These are phyloP conservation scores for Macadamia tetraphylla DNA, from an alignment of 164 flowering plant species.

Conservation along the genomic window DNA sequence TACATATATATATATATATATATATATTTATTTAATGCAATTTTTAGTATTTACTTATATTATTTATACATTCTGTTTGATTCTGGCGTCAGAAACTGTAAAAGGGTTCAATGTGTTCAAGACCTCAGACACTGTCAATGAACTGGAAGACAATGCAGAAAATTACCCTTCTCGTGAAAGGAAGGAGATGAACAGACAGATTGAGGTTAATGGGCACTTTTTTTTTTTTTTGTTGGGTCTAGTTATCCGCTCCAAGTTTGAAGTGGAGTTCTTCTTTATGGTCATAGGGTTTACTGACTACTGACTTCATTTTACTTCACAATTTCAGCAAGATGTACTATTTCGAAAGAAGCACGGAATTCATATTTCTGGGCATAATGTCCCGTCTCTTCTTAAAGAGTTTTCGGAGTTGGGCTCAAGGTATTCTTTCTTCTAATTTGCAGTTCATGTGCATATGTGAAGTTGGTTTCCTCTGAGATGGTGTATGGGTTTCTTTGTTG, in stretches of 20 bases:
- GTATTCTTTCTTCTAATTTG: constrained; percentile 21
- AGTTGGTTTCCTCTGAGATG: neutral
- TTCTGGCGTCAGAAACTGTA: constrained; percentile 35
- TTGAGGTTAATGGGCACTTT: constrained; percentile 51
- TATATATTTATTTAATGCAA: no score
- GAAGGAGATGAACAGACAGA: constrained; percentile 56
- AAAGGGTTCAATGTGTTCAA: constrained; percentile 76
- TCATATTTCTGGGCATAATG: constrained; percentile 64
- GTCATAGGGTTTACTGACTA: neutral
- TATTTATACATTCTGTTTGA: neutral
- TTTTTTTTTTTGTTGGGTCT: neutral
- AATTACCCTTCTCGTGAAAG: constrained; percentile 21
- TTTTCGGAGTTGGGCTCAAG: constrained; percentile 65
- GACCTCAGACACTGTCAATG: constrained; percentile 32
- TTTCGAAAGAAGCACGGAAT: constrained; percentile 66
- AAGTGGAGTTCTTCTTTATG: no score
- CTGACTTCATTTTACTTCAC: neutral
- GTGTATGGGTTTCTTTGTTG: neutral
- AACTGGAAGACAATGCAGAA: constrained; percentile 18
- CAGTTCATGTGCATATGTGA: neutral
- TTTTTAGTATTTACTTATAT: neutral
- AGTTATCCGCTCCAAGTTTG: no score
- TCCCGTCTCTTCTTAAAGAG: constrained; percentile 67
- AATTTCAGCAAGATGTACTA: constrained; percentile 56
- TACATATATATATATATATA: no score